phyloP scores from a whole-genome alignment of 768 basidiomycete species.

The Russula ochroleuca region DNA sequence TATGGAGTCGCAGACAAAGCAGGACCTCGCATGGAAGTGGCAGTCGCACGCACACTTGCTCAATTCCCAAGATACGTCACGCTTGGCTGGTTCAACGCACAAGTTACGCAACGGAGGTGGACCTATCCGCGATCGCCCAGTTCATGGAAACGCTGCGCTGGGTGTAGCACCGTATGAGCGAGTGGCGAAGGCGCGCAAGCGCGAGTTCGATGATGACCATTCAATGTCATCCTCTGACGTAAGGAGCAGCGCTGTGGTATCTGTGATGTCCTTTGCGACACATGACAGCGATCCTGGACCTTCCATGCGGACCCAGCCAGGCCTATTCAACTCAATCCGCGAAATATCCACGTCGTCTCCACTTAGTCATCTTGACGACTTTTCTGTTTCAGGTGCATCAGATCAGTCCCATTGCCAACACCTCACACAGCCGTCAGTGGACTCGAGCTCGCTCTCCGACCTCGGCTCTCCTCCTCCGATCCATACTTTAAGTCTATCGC shows the following conservation, averaged over 20 bases:
- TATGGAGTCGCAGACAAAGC: conserved; percentile 47
- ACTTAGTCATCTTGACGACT: conserved; percentile 65
- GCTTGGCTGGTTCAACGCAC: conserved; percentile 28
- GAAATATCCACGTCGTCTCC: conserved; percentile 75
- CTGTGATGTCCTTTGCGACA: conserved; percentile 74
- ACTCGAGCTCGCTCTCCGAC: conserved; percentile 55
- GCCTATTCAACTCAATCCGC: conserved; percentile 62
- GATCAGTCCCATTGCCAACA: conserved; percentile 77
- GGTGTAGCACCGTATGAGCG: conserved; percentile 52
- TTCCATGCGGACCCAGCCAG: conserved; percentile 56
- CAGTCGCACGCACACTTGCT: conserved; percentile 37
- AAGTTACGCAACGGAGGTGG: conserved; percentile 53
- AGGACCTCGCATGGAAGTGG: conserved; percentile 61
- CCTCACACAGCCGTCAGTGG: conserved; percentile 63
- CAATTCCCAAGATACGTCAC: conserved; percentile 31
- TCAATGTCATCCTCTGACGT: conserved; percentile 89
- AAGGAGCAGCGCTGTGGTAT: conserved; percentile 68
- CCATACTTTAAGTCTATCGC: conserved; percentile 68
- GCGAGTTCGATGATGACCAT: conserved; percentile 86
- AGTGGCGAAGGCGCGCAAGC: conserved; percentile 68
- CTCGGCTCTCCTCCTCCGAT: conserved; percentile 74
- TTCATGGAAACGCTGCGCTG: not conserved
- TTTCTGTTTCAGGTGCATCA: conserved; percentile 69
- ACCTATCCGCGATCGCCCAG: conserved; percentile 50
- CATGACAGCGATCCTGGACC: conserved; percentile 87